phyloP scores from a whole-genome alignment of 257 asterid genomes.

The Ilex asprella region DNA sequence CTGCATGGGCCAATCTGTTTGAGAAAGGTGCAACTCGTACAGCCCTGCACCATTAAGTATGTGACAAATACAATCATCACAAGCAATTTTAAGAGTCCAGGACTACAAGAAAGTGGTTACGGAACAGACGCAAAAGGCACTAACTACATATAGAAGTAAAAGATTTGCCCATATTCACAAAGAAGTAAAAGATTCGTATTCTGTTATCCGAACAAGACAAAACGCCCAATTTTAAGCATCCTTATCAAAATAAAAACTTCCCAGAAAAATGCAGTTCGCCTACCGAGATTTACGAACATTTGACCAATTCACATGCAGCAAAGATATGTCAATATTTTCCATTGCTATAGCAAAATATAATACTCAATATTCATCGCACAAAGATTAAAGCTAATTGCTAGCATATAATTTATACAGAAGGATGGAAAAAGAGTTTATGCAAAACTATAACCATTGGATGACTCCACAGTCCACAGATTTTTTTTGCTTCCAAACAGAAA shows the following conservation, averaged over 20 bases:
- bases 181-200: background rate
- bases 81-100: background rate
- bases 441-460: background rate
- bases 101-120: background rate
- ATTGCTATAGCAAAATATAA: too few relatives aligned
- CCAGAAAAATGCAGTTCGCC: too few relatives aligned
- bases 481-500: background rate
- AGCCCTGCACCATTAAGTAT: slow-evolving; percentile 62
- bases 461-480: background rate
- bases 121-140: background rate
- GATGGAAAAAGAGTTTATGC: background rate
- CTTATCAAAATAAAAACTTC: background rate
- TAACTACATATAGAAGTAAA: background rate
- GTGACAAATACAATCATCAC: slow-evolving; percentile 4
- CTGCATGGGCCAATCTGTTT: slow-evolving; percentile 93
- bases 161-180: background rate
- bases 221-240: background rate
- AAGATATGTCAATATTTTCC: background rate
- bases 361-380: too few relatives aligned
- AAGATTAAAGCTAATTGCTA: too few relatives aligned
- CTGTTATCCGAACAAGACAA: background rate
- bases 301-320: background rate
- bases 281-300: background rate
- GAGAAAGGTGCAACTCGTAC: slow-evolving; percentile 99
- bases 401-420: too few relatives aligned